Evolutionary conservation across 1,139 yeast genomes (phyloP).

Genomic region (Kazachstania sp.): DNA sequence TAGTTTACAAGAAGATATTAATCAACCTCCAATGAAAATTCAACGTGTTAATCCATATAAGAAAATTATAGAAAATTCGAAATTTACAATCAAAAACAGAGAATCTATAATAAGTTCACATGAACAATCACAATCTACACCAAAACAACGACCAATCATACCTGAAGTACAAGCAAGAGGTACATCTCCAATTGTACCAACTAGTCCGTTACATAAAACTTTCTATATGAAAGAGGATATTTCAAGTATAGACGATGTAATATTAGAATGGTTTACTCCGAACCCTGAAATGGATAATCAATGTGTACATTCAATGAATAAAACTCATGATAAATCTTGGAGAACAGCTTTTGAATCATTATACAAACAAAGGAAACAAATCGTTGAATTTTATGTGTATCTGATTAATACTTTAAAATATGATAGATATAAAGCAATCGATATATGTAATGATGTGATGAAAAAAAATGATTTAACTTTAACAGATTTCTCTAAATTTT

Average conservation of each 20-base stretch:
- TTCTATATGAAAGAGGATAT: slow-evolving; percentile 16
- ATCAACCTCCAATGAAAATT: background rate
- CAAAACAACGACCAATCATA: background rate
- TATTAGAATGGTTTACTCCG: slow-evolving; percentile 31
- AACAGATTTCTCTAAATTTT: slow-evolving; percentile 13
- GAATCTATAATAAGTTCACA: background rate
- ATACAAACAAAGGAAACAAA: slow-evolving; percentile 24
- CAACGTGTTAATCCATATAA: background rate
- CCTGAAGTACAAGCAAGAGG: background rate
- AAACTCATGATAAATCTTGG: slow-evolving; percentile 24
- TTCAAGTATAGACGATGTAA: slow-evolving; percentile 20
- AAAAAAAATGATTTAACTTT: slow-evolving; percentile 4
- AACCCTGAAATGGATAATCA: slow-evolving; percentile 21
- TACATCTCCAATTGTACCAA: background rate
- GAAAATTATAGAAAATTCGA: slow-evolving; percentile 5
- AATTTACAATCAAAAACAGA: slow-evolving; percentile 2
- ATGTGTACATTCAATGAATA: slow-evolving; percentile 29
- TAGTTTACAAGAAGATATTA: background rate
- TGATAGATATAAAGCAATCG: slow-evolving; percentile 24
- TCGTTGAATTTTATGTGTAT: slow-evolving; percentile 27
- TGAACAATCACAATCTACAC: background rate
- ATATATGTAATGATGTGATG: slow-evolving; percentile 17
- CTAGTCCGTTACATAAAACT: background rate
- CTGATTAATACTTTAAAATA: slow-evolving; percentile 19
- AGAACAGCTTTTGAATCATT: slow-evolving; percentile 17